Evolutionary conservation across 2,329 filamentous ascomycete species (phyloP).

Genomic region (Xylariomycetidae sp.): DNA sequence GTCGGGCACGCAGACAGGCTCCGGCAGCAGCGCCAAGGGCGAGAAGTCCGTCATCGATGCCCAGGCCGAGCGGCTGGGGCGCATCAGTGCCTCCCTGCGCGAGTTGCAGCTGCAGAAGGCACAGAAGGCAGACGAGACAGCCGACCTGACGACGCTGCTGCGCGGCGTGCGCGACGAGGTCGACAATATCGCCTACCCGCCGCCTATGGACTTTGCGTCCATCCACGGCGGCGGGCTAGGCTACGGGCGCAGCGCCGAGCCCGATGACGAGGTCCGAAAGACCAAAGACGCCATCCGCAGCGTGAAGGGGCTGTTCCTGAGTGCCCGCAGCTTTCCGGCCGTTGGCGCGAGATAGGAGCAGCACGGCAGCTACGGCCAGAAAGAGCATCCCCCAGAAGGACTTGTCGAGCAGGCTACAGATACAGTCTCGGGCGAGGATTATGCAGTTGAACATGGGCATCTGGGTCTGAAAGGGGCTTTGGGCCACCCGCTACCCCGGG

Average conservation of each 20-base stretch:
- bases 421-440: too few species aligned
- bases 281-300: constrained; percentile 70
- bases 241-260: constrained; percentile 24
- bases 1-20: constrained; percentile 29
- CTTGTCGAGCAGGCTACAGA: too few species aligned
- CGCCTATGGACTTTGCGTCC: constrained; percentile 32
- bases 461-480: too few species aligned
- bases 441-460: too few species aligned
- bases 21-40: constrained; percentile 4
- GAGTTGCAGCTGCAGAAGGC: constrained; percentile 37
- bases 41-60: constrained; percentile 28
- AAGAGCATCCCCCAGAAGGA: too few species aligned
- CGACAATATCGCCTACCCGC: constrained; percentile 49
- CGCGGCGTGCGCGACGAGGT: constrained; percentile 61
- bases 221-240: constrained; percentile 32
- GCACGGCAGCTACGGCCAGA: neutral
- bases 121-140: constrained; percentile 41
- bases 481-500: too few species aligned
- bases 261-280: constrained; percentile 64
- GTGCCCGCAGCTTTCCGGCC: constrained; percentile 64
- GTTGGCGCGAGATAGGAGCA: constrained; percentile 26
- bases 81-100: constrained; percentile 36
- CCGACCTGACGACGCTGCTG: constrained; percentile 45
- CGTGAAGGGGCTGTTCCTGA: constrained; percentile 73
- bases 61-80: constrained; percentile 37